Base-by-base conservation (phyloP, 768 basidiomycete genomes). In the Trametes maxima region DNA sequence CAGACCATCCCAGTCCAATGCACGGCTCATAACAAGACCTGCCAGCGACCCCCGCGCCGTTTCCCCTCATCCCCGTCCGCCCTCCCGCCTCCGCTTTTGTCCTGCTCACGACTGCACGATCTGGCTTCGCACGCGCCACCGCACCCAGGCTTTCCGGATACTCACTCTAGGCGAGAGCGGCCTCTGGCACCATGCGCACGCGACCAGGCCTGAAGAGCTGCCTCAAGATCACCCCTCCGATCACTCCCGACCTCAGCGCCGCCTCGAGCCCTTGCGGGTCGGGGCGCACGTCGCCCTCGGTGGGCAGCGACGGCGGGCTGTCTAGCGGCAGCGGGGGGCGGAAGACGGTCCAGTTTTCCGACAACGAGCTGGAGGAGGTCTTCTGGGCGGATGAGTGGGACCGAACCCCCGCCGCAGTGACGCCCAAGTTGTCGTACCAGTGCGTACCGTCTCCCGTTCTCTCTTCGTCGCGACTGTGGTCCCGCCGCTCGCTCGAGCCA, bases 321-420 rank as follows among this genome's bases (percentile, higher is more conserved):
- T 60, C 59, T 8, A 19, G 24, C 1, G 40, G 59, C 55, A 62
- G 59, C 48, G 21, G 55, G 21, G 51, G 48, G 45, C 68, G 79
- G 62, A 89, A 90, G 74, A 80, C 79, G 35, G 90, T 92, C 33
- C 81, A 81, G 8, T 92, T 90, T 65, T 81, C 83, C 46, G 78
- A 77, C 3, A 75, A 81, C 2, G 81, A 79, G 54, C 74, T 76
- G 13, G 84, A 88, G 60, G 79, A 89, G 69, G 76, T 91, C 11
- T 81, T 81, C 68, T 72, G 79, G 33, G 90, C 87, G 3, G 90
- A 92, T 70, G 88, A 89, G 57, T 91, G 90, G 90, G 90, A 92
- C 71, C 80, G 90, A 16, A 89, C 87, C 1, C 89, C 90, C 2
- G 79, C 80, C 2, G 85, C 88, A 42, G 84, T 87, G 24, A 81